Evolutionary conservation across 1,284 basidiomycete species (phyloP), one percentile per base, ranked within the genome.

Genomic region (Papiliotrema laurentii): DNA sequence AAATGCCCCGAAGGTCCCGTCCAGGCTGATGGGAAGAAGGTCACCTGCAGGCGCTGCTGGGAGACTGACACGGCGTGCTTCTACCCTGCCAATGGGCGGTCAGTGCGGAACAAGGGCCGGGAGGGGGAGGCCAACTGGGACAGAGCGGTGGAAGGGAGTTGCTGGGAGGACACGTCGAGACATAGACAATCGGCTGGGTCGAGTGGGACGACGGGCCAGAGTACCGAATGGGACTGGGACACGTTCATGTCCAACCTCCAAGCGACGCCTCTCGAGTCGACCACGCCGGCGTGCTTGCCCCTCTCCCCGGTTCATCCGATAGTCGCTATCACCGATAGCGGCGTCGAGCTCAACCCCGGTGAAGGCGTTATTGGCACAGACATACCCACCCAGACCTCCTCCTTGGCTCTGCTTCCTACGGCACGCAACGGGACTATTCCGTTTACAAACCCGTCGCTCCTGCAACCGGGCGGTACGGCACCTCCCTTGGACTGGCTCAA

Each of bases 1-100:
- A 59, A 59, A 27, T 59, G 57, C 30, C 47, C 52, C 9, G 57
- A 59, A 36, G 54, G 54, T 1, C 36, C 36, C 1, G 19, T 50
- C 14, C 9, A 34, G 3, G 21, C 44, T 1, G 27, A 27, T 11
- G 54, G 54, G 2, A 36, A 40, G 26, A 51, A 56, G 46, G 36
- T 56, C 31, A 43, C 52, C 19, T 59, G 57, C 43, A 43, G 49
- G 35, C 40, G 51, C 21, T 59, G 57, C 43, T 51, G 45, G 39
- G 54, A 59, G 33, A 51, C 51, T 21, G 57, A 54, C 31, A 37
- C 43, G 3, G 28, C 36, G 13, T 59, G 57, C 31, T 54, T 41
- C 42, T 59, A 59, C 31, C 57, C 57, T 7, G 48, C 45, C 25
- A 50, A 52, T 16, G 50, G 48, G 10, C 43, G 43, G 18, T 25